Percentiles rank a stretch among this genome's conserved stretches.
These are phyloP conservation scores for Zalaria sp. DNA, from an alignment of 2,329 filamentous ascomycete species.

Conservation along the genomic window DNA sequence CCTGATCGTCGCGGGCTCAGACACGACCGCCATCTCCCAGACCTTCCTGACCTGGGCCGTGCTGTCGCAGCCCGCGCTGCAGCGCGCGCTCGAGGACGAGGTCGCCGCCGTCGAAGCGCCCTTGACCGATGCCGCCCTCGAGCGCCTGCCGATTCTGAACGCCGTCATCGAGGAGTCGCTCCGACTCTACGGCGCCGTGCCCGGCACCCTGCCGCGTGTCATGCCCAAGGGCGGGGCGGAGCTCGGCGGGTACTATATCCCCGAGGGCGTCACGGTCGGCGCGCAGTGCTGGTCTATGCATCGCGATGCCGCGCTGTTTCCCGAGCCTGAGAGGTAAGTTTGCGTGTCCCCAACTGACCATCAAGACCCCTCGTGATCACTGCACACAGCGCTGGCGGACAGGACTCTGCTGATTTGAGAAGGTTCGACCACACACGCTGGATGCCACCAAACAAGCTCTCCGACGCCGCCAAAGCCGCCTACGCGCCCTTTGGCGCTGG, in stretches of 20 bases:
- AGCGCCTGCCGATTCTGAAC: slow-evolving; percentile 17
- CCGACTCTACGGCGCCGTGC: slow-evolving; percentile 22
- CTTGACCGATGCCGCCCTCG: slow-evolving; percentile 14
- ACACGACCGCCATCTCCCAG: slow-evolving; percentile 17
- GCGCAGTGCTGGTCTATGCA: slow-evolving; percentile 26
- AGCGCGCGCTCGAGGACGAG: slow-evolving; percentile 7
- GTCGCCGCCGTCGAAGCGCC: slow-evolving; percentile 4
- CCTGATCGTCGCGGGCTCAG: slow-evolving; percentile 18
- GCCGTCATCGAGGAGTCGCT: slow-evolving; percentile 25
- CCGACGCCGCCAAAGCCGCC: slow-evolving; percentile 29
- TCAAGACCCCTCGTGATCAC: too few relatives aligned
- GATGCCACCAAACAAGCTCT: slow-evolving; percentile 11
- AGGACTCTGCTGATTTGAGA: background rate
- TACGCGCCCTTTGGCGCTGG: slow-evolving; percentile 59
- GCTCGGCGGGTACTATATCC: slow-evolving; percentile 21
- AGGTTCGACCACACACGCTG: slow-evolving; percentile 22
- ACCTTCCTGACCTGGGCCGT: slow-evolving; percentile 18
- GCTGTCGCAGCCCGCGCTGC: slow-evolving; percentile 7
- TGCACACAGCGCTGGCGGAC: background rate
- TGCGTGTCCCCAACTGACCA: slow-evolving; percentile 4
- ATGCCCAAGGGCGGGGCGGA: slow-evolving; percentile 19
- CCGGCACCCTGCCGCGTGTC: slow-evolving; percentile 19
- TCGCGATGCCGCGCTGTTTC: slow-evolving; percentile 12
- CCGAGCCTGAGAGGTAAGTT: slow-evolving; percentile 9
- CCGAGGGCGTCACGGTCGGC: slow-evolving; percentile 20